Percentiles rank a stretch among this genome's conserved stretches.
phyloP scores from a whole-genome alignment of 108 stramenopile genomes.

The Asterionellopsis glacialis region DNA sequence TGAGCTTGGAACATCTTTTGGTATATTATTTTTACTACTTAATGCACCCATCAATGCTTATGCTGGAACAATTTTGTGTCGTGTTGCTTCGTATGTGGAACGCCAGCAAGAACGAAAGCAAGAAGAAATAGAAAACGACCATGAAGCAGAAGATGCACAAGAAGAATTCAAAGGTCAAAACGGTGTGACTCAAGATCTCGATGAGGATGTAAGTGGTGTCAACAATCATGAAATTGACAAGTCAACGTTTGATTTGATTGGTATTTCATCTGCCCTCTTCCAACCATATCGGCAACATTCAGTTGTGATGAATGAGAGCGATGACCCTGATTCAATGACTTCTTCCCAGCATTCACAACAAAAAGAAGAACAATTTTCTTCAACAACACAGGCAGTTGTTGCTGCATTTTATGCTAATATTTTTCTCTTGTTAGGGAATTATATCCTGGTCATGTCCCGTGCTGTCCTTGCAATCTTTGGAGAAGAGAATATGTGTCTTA shows the following conservation, averaged over 20 bases:
- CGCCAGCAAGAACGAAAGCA: constrained; percentile 4
- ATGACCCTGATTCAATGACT: too few relatives aligned
- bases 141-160: neutral
- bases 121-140: constrained; percentile 4
- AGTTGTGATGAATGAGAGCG: neutral
- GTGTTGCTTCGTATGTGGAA: constrained; percentile 35
- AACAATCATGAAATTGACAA: neutral
- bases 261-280: constrained; percentile 40
- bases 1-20: constrained; percentile 31
- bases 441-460: constrained; percentile 52
- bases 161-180: constrained; percentile 12
- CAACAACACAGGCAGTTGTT: constrained; percentile 22
- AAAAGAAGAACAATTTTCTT: neutral
- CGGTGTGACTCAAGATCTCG: constrained; percentile 9
- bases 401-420: constrained; percentile 47
- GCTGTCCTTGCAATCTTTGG: constrained; percentile 42
- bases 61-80: constrained; percentile 43
- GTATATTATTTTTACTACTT: constrained; percentile 45
- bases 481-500: constrained; percentile 48
- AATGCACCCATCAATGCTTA: constrained; percentile 65
- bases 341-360: neutral
- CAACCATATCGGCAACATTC: neutral
- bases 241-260: constrained; percentile 50
- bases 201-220: neutral
- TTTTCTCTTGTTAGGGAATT: constrained; percentile 49